Evolutionary conservation across 1,139 yeast species (phyloP), one percentile per base, ranked within the genome.

Genomic region (Geotrichum carabidarum): DNA sequence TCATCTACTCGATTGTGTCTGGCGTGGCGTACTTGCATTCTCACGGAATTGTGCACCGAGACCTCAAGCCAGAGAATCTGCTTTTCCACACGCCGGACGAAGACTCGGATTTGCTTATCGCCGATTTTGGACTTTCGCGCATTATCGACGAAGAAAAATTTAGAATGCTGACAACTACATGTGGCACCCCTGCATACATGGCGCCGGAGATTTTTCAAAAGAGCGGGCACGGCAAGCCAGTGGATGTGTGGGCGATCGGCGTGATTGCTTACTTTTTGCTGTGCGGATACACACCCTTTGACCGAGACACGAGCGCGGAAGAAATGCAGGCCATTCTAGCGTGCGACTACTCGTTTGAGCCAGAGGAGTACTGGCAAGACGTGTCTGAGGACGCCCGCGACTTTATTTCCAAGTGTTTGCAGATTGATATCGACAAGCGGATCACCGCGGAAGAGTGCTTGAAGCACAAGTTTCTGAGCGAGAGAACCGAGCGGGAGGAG

Each of bases 21-120:
- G 78, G 77, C 2, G 76, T 91, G 44, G 77, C 78, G 41, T 87
- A 87, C 64, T 75, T 91, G 61, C 98, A 91, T 68, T 74, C 78
- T 9, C 81, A 84, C 61, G 87, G 89, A 48, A 81, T 91, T 54
- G 94, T 89, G 12, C 99, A 93, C 69, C 78, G 98, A 53, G 99
- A 93, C 70, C 76, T 93, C 60, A 93, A 93, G 69, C 97, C 98
- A 0, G 99, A 93, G 67, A 93, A 93, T 65, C 80, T 93, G 53
- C 73, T 93, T 56, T 75, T 91, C 58, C 67, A 69, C 36, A 69
- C 75, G 6, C 63, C 69, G 22, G 74, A 69, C 48, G 72, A 69
- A 49, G 72, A 77, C 43, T 76, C 77, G 44, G 81, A 78, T 61
- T 69, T 84, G 50, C 73, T 86, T 48, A 73, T 86, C 52, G 91